These are phyloP conservation scores for Naganishia vishniacii DNA, from an alignment of 768 basidiomycete species.

Conservation along the genomic window DNA sequence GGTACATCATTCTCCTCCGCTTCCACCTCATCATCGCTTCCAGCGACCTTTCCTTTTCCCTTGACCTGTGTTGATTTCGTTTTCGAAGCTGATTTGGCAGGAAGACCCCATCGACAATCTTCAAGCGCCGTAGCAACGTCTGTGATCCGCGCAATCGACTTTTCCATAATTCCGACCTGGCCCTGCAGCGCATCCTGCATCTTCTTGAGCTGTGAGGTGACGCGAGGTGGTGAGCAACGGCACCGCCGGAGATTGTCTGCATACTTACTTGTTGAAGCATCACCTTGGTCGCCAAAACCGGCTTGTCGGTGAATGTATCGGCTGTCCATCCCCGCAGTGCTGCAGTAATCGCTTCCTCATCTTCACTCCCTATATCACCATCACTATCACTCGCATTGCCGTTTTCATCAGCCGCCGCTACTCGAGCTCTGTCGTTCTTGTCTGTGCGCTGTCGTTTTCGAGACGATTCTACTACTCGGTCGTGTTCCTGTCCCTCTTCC, in stretches of 20 bases:
- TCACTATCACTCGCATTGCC: slow-evolving; percentile 18
- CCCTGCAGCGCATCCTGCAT: slow-evolving; percentile 3
- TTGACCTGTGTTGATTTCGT: background rate
- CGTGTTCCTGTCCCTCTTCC: background rate
- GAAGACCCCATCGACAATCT: slow-evolving; percentile 7
- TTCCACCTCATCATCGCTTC: slow-evolving; percentile 27
- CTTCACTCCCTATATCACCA: background rate
- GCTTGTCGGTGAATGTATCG: slow-evolving; percentile 15
- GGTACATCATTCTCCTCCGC: background rate
- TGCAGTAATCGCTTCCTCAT: slow-evolving; percentile 7
- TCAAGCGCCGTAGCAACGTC: slow-evolving; percentile 10
- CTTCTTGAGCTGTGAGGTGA: background rate
- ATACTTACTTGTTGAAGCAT: slow-evolving; percentile 4
- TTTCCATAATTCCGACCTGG: background rate
- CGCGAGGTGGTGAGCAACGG: background rate
- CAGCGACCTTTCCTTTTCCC: background rate
- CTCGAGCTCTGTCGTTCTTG: background rate
- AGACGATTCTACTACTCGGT: background rate
- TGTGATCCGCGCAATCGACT: slow-evolving; percentile 10
- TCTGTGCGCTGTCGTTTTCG: slow-evolving; percentile 8
- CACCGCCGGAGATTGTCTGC: too few relatives aligned
- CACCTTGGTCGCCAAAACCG: background rate
- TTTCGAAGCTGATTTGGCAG: background rate
- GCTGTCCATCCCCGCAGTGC: slow-evolving; percentile 6
- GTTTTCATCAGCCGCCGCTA: background rate